Conservation (phyloP, 2,329 filamentous ascomycete genomes). For the Biscogniauxia mediterranea region DNA sequence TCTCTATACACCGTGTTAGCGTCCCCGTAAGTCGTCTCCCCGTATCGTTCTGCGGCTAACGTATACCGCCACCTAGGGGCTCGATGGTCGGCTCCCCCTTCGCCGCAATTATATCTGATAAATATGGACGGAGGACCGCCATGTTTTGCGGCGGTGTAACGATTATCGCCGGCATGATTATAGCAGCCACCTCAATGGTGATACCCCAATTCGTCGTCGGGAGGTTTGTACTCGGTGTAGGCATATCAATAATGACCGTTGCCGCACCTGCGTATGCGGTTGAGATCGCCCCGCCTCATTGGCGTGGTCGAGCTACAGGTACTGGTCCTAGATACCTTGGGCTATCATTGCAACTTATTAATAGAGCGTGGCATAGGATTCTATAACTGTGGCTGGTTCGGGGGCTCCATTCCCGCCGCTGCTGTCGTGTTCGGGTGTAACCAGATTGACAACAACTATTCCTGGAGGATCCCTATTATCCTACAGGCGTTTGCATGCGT, state of each 20-base stretch:
- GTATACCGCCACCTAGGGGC: constrained; percentile 33
- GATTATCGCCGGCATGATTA: constrained; percentile 45
- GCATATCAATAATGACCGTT: constrained; percentile 48
- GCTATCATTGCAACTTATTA: neutral
- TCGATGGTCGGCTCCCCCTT: constrained; percentile 40
- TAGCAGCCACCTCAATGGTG: constrained; percentile 38
- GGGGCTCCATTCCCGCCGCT: constrained; percentile 49
- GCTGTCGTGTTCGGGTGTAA: constrained; percentile 48
- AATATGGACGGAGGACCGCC: constrained; percentile 41
- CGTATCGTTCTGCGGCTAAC: constrained; percentile 4
- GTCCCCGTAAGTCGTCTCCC: neutral
- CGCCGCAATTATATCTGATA: constrained; percentile 45
- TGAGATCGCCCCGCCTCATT: constrained; percentile 48
- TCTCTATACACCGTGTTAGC: constrained; percentile 50
- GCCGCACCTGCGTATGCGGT: constrained; percentile 48
- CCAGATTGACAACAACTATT: constrained; percentile 43
- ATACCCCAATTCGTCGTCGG: constrained; percentile 44
- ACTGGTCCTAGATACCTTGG: neutral
- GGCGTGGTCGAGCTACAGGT: constrained; percentile 47
- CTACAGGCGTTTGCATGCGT: constrained; percentile 46
- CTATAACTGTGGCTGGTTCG: constrained; percentile 55
- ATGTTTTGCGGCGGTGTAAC: constrained; percentile 45
- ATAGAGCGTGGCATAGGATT: constrained; percentile 32
- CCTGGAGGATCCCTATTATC: constrained; percentile 50
- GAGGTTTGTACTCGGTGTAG: constrained; percentile 46